Percentiles rank a stretch among this genome's conserved stretches.
phyloP scores from a whole-genome alignment of 352 stramenopile species.

The Globisporangium recalcitrans region DNA sequence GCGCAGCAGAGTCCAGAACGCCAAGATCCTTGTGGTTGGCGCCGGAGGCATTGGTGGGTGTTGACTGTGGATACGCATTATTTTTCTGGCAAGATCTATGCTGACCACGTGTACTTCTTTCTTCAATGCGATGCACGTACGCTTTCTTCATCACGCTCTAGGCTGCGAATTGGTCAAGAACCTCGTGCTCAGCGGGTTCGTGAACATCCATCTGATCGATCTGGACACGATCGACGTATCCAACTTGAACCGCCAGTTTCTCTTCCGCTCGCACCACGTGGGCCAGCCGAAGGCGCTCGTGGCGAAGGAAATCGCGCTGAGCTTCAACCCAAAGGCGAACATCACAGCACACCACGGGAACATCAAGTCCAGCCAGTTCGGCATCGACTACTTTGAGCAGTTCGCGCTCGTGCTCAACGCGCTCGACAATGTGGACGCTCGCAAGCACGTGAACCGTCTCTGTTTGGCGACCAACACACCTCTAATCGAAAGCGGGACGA shows the following conservation, averaged over 20 bases:
- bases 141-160: slow-evolving; percentile 16
- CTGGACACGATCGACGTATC: slow-evolving; percentile 99
- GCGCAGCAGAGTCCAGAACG: slow-evolving; percentile 58
- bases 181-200: slow-evolving; percentile 96
- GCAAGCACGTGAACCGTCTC: slow-evolving; percentile 98
- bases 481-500: slow-evolving; percentile 98
- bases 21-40: slow-evolving; percentile 95
- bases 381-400: slow-evolving; percentile 93
- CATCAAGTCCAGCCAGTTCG: slow-evolving; percentile 91
- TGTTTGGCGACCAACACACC: slow-evolving; percentile 88
- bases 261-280: slow-evolving; percentile 98
- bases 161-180: slow-evolving; percentile 99
- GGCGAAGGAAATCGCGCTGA: slow-evolving; percentile 66
- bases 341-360: slow-evolving; percentile 97
- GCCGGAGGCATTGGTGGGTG: slow-evolving; percentile 94
- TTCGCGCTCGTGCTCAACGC: slow-evolving; percentile 99
- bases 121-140: neutral
- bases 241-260: slow-evolving; percentile 99
- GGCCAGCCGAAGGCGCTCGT: slow-evolving; percentile 94
- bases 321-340: slow-evolving; percentile 87
- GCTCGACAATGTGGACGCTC: slow-evolving; percentile 98
- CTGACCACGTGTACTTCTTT: neutral
- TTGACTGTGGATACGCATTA: neutral
- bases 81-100: neutral
- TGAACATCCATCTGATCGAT: slow-evolving; percentile 92